Conservation (phyloP, 768 basidiomycete genomes). For the Kwoniella bestiolae region DNA sequence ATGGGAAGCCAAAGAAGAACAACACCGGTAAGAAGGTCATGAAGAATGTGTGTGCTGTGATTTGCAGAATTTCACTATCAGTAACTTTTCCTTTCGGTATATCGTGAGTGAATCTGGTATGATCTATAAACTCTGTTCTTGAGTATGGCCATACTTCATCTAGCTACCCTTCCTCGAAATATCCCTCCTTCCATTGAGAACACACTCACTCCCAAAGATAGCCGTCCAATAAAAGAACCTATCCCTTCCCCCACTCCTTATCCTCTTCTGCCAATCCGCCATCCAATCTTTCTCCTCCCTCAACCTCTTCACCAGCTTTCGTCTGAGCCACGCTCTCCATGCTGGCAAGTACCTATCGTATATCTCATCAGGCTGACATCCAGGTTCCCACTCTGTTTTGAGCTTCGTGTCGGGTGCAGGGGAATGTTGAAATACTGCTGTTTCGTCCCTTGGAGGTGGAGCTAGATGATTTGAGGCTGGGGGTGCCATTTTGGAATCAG, state of each 20-base stretch:
- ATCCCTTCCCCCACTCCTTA: conserved; percentile 48
- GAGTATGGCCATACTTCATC: no score
- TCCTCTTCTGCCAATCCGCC: conserved; percentile 47
- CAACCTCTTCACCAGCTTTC: conserved; percentile 41
- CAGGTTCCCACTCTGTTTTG: conserved; percentile 44
- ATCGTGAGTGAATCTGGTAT: no score
- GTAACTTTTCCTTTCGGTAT: no score
- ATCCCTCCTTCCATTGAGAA: no score
- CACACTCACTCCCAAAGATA: conserved; percentile 57
- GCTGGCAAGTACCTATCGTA: conserved; percentile 45
- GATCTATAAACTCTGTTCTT: no score
- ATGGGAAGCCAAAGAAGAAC: conserved; percentile 82
- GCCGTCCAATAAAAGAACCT: conserved; percentile 57
- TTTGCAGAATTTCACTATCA: background rate
- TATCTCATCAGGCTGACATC: conserved; percentile 55
- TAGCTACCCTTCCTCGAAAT: no score
- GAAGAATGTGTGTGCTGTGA: conserved; percentile 67
- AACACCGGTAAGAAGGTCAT: conserved; percentile 82
- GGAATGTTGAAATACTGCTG: conserved; percentile 40
- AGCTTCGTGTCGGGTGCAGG: conserved; percentile 31
- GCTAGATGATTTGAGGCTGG: background rate
- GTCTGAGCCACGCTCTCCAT: conserved; percentile 46
- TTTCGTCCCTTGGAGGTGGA: conserved; percentile 18
- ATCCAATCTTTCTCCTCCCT: conserved; percentile 49
- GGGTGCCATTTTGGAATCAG: no score